A percentile compares a stretch with the other conserved stretches of the same genome.
Evolutionary conservation across 2,329 filamentous ascomycete genomes (phyloP).

Genomic region (Annulohypoxylon truncatum): DNA sequence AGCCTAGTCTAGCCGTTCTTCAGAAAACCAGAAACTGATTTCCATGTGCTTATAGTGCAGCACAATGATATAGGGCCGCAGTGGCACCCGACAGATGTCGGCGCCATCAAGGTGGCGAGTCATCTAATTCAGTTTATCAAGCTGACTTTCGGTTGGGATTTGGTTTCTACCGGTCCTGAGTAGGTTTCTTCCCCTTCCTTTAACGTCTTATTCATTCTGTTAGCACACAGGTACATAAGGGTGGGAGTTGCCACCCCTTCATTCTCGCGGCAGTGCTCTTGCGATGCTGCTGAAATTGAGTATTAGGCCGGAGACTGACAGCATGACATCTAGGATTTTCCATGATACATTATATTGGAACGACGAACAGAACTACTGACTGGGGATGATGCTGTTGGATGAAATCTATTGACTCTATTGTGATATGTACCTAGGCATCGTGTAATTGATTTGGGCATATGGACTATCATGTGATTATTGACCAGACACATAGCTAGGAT

Average conservation of each 20-base stretch:
- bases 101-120: constrained; percentile 70
- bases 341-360: constrained; percentile 66
- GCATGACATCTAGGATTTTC: constrained; percentile 48
- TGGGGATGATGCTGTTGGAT: neutral
- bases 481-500: neutral
- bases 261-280: no score
- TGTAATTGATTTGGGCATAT: neutral
- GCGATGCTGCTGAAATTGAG: neutral
- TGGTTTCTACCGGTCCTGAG: constrained; percentile 66
- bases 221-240: no score
- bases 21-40: neutral
- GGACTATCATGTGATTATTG: neutral
- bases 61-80: constrained; percentile 70
- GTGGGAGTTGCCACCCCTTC: neutral
- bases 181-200: constrained; percentile 52
- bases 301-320: neutral
- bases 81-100: constrained; percentile 71
- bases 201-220: neutral
- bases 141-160: constrained; percentile 66
- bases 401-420: neutral
- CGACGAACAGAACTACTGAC: constrained; percentile 58
- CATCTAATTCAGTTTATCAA: constrained; percentile 69
- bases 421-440: neutral
- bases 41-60: constrained; percentile 55
- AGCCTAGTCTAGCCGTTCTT: neutral